phyloP scores from a whole-genome alignment of 495 filamentous ascomycete species.

The Aspergillus nidulans region DNA sequence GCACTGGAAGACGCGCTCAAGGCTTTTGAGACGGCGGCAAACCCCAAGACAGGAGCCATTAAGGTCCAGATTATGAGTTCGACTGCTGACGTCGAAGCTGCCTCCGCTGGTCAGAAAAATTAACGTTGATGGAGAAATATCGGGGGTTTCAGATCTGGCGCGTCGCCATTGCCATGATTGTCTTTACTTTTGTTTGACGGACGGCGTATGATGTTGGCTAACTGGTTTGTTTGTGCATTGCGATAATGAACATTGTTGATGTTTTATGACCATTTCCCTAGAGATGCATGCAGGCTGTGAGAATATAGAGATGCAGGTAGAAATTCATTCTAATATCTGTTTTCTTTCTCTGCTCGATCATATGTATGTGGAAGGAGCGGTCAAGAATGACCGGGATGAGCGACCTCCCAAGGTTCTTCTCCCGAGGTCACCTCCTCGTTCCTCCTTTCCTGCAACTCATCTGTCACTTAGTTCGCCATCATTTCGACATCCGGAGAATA shows the following conservation, averaged over 20 bases:
- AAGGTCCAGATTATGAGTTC: slow-evolving; percentile 80
- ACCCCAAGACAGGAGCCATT: slow-evolving; percentile 89
- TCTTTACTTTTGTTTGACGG: slow-evolving; percentile 4
- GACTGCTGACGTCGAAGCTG: slow-evolving; percentile 42
- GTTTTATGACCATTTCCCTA: slow-evolving; percentile 20
- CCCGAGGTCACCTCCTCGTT: not conserved
- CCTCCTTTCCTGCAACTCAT: not conserved
- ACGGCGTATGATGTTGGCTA: slow-evolving; percentile 4
- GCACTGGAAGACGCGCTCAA: slow-evolving; percentile 78
- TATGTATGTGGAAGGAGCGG: not conserved
- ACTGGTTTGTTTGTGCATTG: slow-evolving; percentile 13
- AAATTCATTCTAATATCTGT: slow-evolving; percentile 7
- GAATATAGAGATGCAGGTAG: slow-evolving; percentile 20
- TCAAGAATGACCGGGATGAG: not conserved
- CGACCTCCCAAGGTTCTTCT: not conserved
- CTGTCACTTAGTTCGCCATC: not conserved
- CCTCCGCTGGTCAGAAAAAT: slow-evolving; percentile 34
- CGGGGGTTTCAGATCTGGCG: slow-evolving; percentile 8
- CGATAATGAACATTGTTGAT: slow-evolving; percentile 15
- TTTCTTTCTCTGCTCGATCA: not conserved
- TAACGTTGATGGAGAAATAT: slow-evolving; percentile 12
- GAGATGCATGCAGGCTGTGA: slow-evolving; percentile 12
- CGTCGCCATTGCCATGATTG: slow-evolving; percentile 15
- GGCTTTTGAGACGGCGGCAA: slow-evolving; percentile 80
- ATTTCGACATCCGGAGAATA: not conserved